Evolutionary conservation across 805 yeast genomes (phyloP), one percentile per base, ranked within the genome.

Genomic region (Candida succiphila): DNA sequence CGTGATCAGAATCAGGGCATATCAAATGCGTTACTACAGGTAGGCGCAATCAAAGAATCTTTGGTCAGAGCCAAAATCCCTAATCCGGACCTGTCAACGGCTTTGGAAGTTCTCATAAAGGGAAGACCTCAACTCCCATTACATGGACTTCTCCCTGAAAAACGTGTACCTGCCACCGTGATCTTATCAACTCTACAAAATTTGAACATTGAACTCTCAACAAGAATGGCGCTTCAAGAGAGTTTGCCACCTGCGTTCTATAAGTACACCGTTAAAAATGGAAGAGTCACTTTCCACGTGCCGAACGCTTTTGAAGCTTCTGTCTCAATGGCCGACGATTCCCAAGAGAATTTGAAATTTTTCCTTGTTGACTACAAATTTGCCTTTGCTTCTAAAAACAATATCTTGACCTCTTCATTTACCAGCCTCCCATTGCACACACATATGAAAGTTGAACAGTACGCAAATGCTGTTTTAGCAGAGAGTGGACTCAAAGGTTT

Each of bases 1-100:
- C 65, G 92, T 40, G 77, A 76, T 31, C 94, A 86, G 46, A 83
- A 84, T 28, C 48, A 75, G 70, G 49, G 69, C 68, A 51, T 88
- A 68, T 46, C 80, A 56, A 37, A 75, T 67, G 46, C 77, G 59
- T 72, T 80, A 15, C 69, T 78, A 59, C 77, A 81, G 10, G 61
- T 87, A 26, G 82, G 78, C 40, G 65, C 67, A n/a, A 61, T 82
- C 17, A 83, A 78, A 41, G 72, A 75, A 33, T 73, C 79, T n/a
- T 56, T 83, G 41, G 72, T 86, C 1, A 83, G 87, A 20, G 97
- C 98, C 0, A 88, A 94, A 48, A 60, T 89, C 34, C 95, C 96
- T 5, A 85, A 86, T 53, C 92, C 95, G 0, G 99, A 92, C 56
- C 54, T 92, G 16, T 69, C 77, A 17, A 88, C 97, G 0, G 85